Conservation (phyloP, 805 yeast genomes). For the Ogataea pignaliae region DNA sequence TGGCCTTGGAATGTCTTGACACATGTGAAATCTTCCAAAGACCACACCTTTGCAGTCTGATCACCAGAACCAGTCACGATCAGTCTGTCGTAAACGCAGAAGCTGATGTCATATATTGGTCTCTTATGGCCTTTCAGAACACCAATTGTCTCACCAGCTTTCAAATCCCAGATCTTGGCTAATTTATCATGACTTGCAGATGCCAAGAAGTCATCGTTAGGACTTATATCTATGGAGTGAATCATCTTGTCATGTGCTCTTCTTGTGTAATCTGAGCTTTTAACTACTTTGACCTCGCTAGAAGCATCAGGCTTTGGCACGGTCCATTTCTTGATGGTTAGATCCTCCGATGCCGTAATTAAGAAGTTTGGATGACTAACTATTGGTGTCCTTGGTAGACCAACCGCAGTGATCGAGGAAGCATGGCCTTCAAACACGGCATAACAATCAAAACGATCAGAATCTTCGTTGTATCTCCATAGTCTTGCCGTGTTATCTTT, state of each 20-base stretch:
- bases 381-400: conserved; percentile 54
- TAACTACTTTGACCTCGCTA: conserved; percentile 32
- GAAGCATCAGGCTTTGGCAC: conserved; percentile 44
- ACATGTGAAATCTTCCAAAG: conserved; percentile 70
- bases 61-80: conserved; percentile 89
- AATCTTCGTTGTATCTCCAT: conserved; percentile 62
- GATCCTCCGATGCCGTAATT: conserved; percentile 79
- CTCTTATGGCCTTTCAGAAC: conserved; percentile 86
- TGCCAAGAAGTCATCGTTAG: conserved; percentile 83
- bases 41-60: conserved; percentile 87
- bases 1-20: conserved; percentile 88
- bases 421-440: conserved; percentile 82
- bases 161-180: conserved; percentile 84
- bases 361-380: conserved; percentile 55
- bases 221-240: conserved; percentile 84
- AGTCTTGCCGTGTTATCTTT: conserved; percentile 83
- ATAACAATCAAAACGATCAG: conserved; percentile 37
- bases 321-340: conserved; percentile 83
- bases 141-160: conserved; percentile 83
- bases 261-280: conserved; percentile 79
- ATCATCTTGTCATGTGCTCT: conserved; percentile 97
- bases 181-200: conserved; percentile 93
- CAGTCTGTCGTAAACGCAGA: conserved; percentile 73
- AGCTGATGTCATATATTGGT: conserved; percentile 89
- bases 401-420: conserved; percentile 79